Evolutionary conservation across 2,329 filamentous ascomycete genomes (phyloP), one percentile per base, ranked within the genome.

Genomic region (Talaromyces rugulosus): DNA sequence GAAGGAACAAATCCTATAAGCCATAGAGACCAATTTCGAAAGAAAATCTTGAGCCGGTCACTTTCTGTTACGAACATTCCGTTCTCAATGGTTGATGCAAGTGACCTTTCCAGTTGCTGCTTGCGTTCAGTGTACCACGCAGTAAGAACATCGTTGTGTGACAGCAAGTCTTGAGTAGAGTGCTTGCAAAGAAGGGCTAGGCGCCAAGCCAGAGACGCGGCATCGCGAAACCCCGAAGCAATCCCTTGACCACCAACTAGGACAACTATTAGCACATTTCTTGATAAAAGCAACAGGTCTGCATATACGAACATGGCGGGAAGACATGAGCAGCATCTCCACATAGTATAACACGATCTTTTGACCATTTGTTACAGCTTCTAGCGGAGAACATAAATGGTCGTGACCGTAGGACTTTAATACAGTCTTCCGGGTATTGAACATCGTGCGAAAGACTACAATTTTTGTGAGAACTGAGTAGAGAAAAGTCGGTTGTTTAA

Each of bases 321-420:
- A 83, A 83, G 4, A 83, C 82, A 66, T 83, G 81, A 2, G 81
- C 81, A 5, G 81, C 75, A 64, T 83, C 81, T 16, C 82, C 81
- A 50, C 76, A 78, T 0, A 84, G 69, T 30, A 82, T 72, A 0
- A 76, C 77, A 5, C 76, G 70, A 8, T 71, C 72, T 12, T 73
- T 65, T 23, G 74, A 74, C 82, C 82, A 84, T 40, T 70, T 74
- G 62, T 83, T 82, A 62, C 79, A 80, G 50, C 77, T 77, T 59
- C 78, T 74, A 23, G 78, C 77, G 0, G 77, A 73, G 64, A 83
- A 83, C 0, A 65, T 69, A 64, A 81, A 82, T 0, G 80, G 80
- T 12, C 79, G 67, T 16, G 76, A 82, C 4, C 81, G 75, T 4
- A 81, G 68, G 1, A 80, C 71, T 28, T 78, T 63, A 42, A 84